Evolutionary conservation across 73 alveolate species (phyloP).

Genomic region (Stentor coeruleus): DNA sequence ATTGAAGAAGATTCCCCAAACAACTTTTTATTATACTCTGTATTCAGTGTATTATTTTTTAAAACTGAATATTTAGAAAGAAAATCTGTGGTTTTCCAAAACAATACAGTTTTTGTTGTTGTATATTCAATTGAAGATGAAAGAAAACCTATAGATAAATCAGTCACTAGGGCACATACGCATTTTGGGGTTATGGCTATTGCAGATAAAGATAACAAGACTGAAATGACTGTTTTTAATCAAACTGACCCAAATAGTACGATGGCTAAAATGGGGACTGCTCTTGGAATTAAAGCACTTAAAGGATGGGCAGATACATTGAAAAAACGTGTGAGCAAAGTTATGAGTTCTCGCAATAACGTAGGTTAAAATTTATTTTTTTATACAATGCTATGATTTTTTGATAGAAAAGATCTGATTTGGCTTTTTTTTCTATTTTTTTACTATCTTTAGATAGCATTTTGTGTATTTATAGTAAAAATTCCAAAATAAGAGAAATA

Average conservation of each 20-base stretch:
- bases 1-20: background rate
- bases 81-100: background rate
- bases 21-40: background rate
- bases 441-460: too few species aligned
- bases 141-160: background rate
- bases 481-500: too few species aligned
- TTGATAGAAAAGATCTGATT: too few species aligned
- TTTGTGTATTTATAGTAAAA: too few species aligned
- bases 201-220: background rate
- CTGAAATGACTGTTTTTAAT: constrained; percentile 22
- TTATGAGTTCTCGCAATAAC: too few species aligned
- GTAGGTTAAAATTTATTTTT: too few species aligned
- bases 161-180: background rate
- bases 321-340: background rate
- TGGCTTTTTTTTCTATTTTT: too few species aligned
- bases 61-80: background rate
- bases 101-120: background rate
- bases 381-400: too few species aligned
- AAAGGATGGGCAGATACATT: background rate
- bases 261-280: background rate
- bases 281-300: background rate
- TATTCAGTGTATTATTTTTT: background rate
- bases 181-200: background rate
- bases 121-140: background rate
- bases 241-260: constrained; percentile 18